Evolutionary conservation across 2,329 filamentous ascomycete genomes (phyloP).

Genomic region (Verticillium dahliae): DNA sequence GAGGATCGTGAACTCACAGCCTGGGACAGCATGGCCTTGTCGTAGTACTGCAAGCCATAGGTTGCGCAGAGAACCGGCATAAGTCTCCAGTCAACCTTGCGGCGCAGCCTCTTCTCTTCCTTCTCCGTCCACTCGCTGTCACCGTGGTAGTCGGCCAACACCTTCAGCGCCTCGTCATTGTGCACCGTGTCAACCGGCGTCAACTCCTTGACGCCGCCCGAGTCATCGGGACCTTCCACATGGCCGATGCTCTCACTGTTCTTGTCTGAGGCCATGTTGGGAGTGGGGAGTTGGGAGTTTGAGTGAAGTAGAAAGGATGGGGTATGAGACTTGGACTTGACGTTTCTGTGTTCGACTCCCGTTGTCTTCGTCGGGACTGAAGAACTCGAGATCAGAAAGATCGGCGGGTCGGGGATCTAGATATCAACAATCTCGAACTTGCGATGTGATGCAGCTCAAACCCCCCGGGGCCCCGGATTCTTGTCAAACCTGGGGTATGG

Average conservation of each 20-base stretch:
- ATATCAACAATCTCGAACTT: background rate
- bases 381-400: background rate
- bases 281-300: background rate
- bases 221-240: constrained; percentile 3
- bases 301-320: too few relatives aligned
- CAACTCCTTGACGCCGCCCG: background rate
- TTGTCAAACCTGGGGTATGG: background rate
- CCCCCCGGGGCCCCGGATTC: background rate
- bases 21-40: constrained; percentile 47
- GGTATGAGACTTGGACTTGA: too few relatives aligned
- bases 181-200: constrained; percentile 23
- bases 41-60: constrained; percentile 40
- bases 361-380: background rate
- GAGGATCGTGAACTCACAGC: constrained; percentile 26
- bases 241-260: constrained; percentile 10
- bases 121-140: constrained; percentile 30
- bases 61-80: constrained; percentile 39
- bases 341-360: constrained; percentile 5
- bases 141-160: constrained; percentile 32
- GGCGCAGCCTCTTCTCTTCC: constrained; percentile 33
- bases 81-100: constrained; percentile 34
- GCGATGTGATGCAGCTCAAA: too few relatives aligned
- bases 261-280: background rate
- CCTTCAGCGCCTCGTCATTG: constrained; percentile 30
- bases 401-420: background rate